A percentile compares a stretch with the other conserved stretches of the same genome.
phyloP scores from a whole-genome alignment of 352 stramenopile species.

The Elongisporangium senticosum region DNA sequence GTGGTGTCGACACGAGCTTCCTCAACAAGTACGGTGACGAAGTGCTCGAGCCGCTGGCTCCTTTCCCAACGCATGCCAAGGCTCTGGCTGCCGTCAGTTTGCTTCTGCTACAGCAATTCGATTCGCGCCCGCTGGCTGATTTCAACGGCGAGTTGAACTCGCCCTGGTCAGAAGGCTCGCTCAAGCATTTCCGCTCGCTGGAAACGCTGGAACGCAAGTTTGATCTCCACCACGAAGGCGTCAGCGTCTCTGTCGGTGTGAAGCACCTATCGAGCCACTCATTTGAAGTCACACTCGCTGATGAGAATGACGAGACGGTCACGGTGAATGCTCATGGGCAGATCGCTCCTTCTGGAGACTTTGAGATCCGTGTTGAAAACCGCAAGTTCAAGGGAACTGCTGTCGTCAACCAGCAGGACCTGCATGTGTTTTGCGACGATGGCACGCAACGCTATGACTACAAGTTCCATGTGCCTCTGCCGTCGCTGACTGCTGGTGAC shows the following conservation, averaged over 20 bases:
- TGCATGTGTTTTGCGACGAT: constrained; percentile 78
- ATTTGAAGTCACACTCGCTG: constrained; percentile 36
- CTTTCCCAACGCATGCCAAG: constrained; percentile 52
- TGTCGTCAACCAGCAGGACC: constrained; percentile 56
- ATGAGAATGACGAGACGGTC: constrained; percentile 12
- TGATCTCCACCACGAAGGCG: constrained; percentile 38
- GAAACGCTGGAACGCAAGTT: constrained; percentile 49
- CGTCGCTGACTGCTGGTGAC: constrained; percentile 30
- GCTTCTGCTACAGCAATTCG: constrained; percentile 61
- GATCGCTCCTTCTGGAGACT: constrained; percentile 43
- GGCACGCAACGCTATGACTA: constrained; percentile 71
- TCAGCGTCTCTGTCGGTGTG: constrained; percentile 29
- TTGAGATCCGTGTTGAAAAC: constrained; percentile 61
- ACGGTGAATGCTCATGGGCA: constrained; percentile 22
- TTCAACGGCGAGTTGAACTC: constrained; percentile 41
- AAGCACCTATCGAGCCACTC: constrained; percentile 30
- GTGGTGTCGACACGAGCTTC: constrained; percentile 92
- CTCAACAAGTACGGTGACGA: constrained; percentile 88
- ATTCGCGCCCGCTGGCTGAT: constrained; percentile 22
- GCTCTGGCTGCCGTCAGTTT: constrained; percentile 72
- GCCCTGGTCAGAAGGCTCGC: constrained; percentile 44
- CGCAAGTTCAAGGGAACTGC: constrained; percentile 62
- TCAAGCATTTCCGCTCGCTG: constrained; percentile 59
- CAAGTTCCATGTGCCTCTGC: constrained; percentile 71
- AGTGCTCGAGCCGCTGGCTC: constrained; percentile 56